These are phyloP conservation scores for Peniophora sp. DNA, from an alignment of 1,284 basidiomycete genomes.

Conservation along the genomic window DNA sequence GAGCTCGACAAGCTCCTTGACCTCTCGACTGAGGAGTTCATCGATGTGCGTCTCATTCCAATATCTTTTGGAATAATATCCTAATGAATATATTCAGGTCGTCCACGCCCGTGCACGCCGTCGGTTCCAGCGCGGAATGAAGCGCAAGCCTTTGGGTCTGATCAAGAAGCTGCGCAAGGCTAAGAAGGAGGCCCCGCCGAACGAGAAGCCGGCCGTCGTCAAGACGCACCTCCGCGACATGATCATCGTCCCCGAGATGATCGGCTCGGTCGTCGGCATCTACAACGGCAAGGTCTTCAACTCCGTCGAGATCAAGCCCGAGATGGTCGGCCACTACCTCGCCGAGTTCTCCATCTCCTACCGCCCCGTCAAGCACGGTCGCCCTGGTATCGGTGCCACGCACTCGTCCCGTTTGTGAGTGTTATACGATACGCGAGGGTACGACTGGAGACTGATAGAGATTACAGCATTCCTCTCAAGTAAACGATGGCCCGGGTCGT, in stretches of 20 bases:
- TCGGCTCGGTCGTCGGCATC: conserved; percentile 92
- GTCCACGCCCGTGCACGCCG: conserved; percentile 98
- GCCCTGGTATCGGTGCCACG: conserved; percentile 96
- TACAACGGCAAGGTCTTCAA: conserved; percentile 99
- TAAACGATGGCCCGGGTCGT: conserved; percentile 31
- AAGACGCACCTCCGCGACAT: conserved; percentile 99
- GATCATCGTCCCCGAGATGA: conserved; percentile 99
- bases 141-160: conserved; percentile 96
- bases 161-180: conserved; percentile 99
- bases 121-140: conserved; percentile 98
- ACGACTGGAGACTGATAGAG: conserved; percentile 6
- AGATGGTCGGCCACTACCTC: conserved; percentile 99
- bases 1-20: conserved; percentile 97
- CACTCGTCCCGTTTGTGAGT: conserved; percentile 75
- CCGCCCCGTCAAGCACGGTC: conserved; percentile 99
- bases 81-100: conserved; percentile 48
- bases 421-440: conserved; percentile 1
- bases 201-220: conserved; percentile 97
- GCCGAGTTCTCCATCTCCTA: conserved; percentile 93
- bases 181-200: conserved; percentile 97
- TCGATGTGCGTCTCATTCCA: background rate
- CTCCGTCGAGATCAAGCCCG: conserved; percentile 98
- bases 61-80: background rate
- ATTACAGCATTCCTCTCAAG: conserved; percentile 67
- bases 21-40: conserved; percentile 88